These are phyloP conservation scores for Auricularia cornea DNA, from an alignment of 768 basidiomycete genomes.

Conservation along the genomic window DNA sequence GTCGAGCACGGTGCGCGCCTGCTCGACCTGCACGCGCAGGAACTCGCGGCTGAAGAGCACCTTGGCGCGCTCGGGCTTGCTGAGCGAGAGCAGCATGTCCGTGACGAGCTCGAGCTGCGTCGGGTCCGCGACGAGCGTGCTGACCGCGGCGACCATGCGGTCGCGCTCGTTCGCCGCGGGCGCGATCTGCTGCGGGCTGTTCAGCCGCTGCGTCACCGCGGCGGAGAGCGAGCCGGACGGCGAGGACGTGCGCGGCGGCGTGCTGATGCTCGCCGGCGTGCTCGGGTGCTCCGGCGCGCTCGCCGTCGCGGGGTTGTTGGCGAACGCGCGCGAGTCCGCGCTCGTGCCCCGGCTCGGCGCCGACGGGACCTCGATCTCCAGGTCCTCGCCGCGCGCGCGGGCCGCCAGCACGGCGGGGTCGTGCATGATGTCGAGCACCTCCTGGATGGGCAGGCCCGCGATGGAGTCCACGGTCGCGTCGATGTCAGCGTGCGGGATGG, in stretches of 20 bases:
- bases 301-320: slow-evolving; percentile 62
- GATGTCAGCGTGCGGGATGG: slow-evolving; percentile 44
- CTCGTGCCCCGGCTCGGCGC: background rate
- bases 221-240: slow-evolving; percentile 59
- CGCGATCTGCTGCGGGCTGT: slow-evolving; percentile 15
- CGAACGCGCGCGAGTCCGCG: slow-evolving; percentile 55
- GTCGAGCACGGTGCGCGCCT: too few species aligned
- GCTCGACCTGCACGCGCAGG: slow-evolving; percentile 64
- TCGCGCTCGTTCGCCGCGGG: slow-evolving; percentile 59
- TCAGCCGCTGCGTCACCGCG: slow-evolving; percentile 25
- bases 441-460: slow-evolving; percentile 59
- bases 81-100: too few species aligned
- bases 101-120: too few species aligned
- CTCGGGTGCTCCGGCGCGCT: slow-evolving; percentile 86
- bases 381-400: background rate
- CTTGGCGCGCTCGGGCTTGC: slow-evolving; percentile 79
- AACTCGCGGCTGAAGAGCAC: slow-evolving; percentile 84
- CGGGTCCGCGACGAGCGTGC: too few species aligned
- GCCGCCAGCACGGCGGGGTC: slow-evolving; percentile 55
- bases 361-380: background rate
- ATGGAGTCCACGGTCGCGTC: slow-evolving; percentile 65
- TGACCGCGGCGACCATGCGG: too few species aligned
- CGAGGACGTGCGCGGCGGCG: slow-evolving; percentile 77
- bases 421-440: slow-evolving; percentile 69
- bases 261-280: slow-evolving; percentile 68